Evolutionary conservation across 345 rosid genomes (phyloP).

Genomic region (Pistacia vera): DNA sequence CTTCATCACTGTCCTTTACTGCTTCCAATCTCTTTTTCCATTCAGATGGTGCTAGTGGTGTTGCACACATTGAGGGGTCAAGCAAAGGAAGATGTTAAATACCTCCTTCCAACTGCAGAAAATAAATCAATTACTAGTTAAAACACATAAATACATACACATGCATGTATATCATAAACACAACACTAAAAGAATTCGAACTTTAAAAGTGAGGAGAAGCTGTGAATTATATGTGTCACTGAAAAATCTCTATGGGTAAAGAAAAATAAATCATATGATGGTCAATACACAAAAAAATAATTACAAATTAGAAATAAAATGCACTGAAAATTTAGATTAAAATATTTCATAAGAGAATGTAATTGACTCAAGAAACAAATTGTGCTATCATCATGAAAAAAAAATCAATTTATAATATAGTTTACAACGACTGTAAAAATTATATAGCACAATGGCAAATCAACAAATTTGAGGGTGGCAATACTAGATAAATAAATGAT

Average conservation of each 20-base stretch:
- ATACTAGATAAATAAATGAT: not conserved
- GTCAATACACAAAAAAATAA: not conserved
- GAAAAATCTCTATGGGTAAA: not conserved
- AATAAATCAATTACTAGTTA: not conserved
- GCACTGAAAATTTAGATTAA: not conserved
- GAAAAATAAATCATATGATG: not conserved
- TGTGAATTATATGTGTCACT: not conserved
- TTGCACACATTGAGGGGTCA: conserved; percentile 74
- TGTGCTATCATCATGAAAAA: not conserved
- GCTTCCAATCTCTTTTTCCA: conserved; percentile 76
- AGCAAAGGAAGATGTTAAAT: conserved; percentile 81
- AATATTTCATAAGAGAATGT: not conserved
- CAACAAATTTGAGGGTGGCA: not conserved
- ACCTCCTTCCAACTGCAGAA: conserved; percentile 76
- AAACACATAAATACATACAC: too few relatives aligned
- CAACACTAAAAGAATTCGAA: too few relatives aligned
- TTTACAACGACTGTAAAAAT: not conserved
- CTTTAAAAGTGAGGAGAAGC: not conserved
- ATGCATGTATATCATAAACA: too few relatives aligned
- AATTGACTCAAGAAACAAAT: not conserved
- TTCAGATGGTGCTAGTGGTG: conserved; percentile 72
- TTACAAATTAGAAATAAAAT: not conserved
- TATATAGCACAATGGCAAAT: not conserved
- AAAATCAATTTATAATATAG: too few relatives aligned
- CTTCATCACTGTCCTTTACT: conserved; percentile 25